Evolutionary conservation across 1,284 basidiomycete genomes (phyloP).

Genomic region (Rugosomyces carneus): DNA sequence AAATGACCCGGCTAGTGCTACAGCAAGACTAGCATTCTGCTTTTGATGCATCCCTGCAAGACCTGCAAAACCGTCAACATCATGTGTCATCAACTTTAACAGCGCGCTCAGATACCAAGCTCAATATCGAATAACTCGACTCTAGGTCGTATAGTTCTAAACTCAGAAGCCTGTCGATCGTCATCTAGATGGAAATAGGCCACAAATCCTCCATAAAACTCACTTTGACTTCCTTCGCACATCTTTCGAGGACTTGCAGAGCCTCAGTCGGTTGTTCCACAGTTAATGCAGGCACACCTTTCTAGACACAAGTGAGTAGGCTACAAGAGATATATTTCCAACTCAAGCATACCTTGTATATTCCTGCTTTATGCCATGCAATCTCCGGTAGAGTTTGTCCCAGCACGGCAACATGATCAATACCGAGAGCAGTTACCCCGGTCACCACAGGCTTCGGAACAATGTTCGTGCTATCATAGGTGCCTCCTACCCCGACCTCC

Average conservation of each 20-base stretch:
- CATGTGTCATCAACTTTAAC: constrained; percentile 3
- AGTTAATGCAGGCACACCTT: constrained; percentile 80
- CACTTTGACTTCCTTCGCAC: constrained; percentile 66
- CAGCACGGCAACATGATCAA: constrained; percentile 90
- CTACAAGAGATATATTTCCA: neutral
- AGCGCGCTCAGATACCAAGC: constrained; percentile 46
- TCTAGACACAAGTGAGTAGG: constrained; percentile 30
- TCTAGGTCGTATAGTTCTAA: constrained; percentile 48
- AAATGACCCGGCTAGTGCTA: constrained; percentile 72
- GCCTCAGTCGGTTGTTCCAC: constrained; percentile 74
- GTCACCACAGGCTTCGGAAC: constrained; percentile 88
- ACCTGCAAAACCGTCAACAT: constrained; percentile 38
- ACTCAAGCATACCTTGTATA: constrained; percentile 70
- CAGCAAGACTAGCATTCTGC: constrained; percentile 86
- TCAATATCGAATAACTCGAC: constrained; percentile 47
- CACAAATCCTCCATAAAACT: neutral
- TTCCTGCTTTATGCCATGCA: constrained; percentile 94
- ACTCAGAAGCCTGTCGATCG: constrained; percentile 50
- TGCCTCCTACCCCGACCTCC: constrained; percentile 96
- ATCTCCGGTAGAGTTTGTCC: constrained; percentile 90
- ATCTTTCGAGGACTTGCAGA: constrained; percentile 57
- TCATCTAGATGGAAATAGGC: neutral
- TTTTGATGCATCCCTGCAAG: constrained; percentile 87
- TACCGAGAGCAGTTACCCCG: constrained; percentile 85
- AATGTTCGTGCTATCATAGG: constrained; percentile 95